Evolutionary conservation across 192 early-diverging fungal species (phyloP).

Genomic region (Coemansia sp.): DNA sequence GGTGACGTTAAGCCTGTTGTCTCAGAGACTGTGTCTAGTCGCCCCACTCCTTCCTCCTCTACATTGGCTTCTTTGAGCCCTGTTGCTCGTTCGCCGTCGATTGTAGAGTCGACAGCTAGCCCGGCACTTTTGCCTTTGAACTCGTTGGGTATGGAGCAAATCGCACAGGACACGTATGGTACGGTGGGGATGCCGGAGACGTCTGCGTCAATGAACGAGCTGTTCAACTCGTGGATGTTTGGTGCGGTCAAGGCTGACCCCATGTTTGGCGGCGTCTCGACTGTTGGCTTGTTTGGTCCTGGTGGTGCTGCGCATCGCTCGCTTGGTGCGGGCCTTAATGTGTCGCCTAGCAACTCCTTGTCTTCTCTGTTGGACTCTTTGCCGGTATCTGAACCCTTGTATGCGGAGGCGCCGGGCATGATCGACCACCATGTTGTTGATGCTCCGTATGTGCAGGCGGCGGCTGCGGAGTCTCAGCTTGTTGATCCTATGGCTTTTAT

Average conservation of each 20-base stretch:
- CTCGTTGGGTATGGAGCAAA: slow-evolving; percentile 46
- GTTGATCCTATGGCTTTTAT: slow-evolving; percentile 54
- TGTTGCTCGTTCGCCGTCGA: background rate
- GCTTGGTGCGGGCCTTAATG: background rate
- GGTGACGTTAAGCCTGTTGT: slow-evolving; percentile 4
- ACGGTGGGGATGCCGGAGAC: background rate
- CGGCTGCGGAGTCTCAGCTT: slow-evolving; percentile 27
- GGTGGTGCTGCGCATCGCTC: slow-evolving; percentile 4
- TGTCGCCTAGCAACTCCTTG: background rate
- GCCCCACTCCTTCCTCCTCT: background rate
- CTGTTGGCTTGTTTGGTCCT: slow-evolving; percentile 4
- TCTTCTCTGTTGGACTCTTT: slow-evolving; percentile 7
- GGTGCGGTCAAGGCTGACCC: slow-evolving; percentile 48
- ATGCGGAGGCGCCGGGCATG: slow-evolving; percentile 42
- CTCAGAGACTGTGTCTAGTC: background rate
- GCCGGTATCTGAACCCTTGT: slow-evolving; percentile 19
- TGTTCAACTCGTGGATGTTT: slow-evolving; percentile 24
- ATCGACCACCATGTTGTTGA: slow-evolving; percentile 43
- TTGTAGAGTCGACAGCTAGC: slow-evolving; percentile 6
- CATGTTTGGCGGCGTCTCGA: slow-evolving; percentile 37
- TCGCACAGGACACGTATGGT: slow-evolving; percentile 53
- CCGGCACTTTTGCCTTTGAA: slow-evolving; percentile 18
- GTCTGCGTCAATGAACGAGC: slow-evolving; percentile 22
- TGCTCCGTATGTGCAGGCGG: slow-evolving; percentile 21
- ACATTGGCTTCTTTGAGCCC: background rate